A percentile compares a stretch with the other conserved stretches of the same genome.
Conservation (phyloP, 2,329 filamentous ascomycete genomes). For the Falciphora oryzae region DNA sequence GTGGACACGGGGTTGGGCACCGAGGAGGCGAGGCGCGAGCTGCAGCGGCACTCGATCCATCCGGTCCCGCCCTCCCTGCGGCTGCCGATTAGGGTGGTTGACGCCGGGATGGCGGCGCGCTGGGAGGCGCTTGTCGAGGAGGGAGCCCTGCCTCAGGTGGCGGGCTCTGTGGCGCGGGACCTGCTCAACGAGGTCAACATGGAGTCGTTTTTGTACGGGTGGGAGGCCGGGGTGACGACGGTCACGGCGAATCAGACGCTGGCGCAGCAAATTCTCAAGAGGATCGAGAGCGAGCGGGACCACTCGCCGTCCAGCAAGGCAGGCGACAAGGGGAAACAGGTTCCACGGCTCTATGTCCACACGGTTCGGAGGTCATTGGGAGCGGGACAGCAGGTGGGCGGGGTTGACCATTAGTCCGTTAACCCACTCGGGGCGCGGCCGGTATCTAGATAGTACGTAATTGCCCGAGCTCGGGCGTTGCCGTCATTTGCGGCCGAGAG, state of each 20-base stretch:
- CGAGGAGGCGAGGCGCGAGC: slow-evolving; percentile 19
- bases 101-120: slow-evolving; percentile 33
- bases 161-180: slow-evolving; percentile 19
- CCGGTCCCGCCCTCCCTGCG: slow-evolving; percentile 29
- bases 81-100: slow-evolving; percentile 54
- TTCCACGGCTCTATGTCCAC: background rate
- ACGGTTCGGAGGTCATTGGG: slow-evolving; percentile 3
- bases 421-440: too few species aligned
- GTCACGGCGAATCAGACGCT: slow-evolving; percentile 66
- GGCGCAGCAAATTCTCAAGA: slow-evolving; percentile 49
- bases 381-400: background rate
- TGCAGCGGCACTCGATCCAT: slow-evolving; percentile 32
- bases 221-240: slow-evolving; percentile 57
- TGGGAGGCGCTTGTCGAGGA: slow-evolving; percentile 31
- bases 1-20: background rate
- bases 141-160: slow-evolving; percentile 47
- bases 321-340: background rate
- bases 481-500: too few species aligned
- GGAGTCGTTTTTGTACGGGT: slow-evolving; percentile 68
- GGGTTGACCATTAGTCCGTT: too few species aligned
- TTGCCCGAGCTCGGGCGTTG: too few species aligned
- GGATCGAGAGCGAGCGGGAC: slow-evolving; percentile 13
- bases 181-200: slow-evolving; percentile 44
- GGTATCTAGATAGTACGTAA: too few species aligned
- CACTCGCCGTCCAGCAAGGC: background rate